These are phyloP conservation scores for Macadamia tetraphylla DNA, from an alignment of 164 flowering plant genomes.

Conservation along the genomic window DNA sequence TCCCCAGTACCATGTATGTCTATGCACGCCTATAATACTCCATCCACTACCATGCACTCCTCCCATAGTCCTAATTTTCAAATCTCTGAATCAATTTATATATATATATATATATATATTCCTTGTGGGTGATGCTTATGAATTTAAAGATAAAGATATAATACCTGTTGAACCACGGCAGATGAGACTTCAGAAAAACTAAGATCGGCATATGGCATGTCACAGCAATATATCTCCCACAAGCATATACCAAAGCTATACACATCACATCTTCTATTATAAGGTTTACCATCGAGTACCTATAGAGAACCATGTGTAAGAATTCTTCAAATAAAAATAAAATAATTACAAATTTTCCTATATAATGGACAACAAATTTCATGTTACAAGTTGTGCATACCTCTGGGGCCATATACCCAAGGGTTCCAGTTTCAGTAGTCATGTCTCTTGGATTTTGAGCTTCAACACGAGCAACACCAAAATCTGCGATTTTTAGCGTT, in stretches of 20 bases:
- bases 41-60: too few relatives aligned
- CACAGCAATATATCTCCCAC: slow-evolving; percentile 96
- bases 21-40: too few relatives aligned
- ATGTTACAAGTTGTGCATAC: slow-evolving; percentile 15
- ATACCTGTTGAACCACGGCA: slow-evolving; percentile 84
- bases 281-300: slow-evolving; percentile 95
- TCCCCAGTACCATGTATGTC: too few relatives aligned
- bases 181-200: slow-evolving; percentile 86
- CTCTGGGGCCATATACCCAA: slow-evolving; percentile 77
- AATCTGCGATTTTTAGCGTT: slow-evolving; percentile 58
- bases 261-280: slow-evolving; percentile 88
- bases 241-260: slow-evolving; percentile 96
- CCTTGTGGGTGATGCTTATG: too few relatives aligned
- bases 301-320: slow-evolving; percentile 17
- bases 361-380: background rate
- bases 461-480: slow-evolving; percentile 68
- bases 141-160: background rate
- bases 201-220: slow-evolving; percentile 86
- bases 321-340: background rate
- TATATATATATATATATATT: too few relatives aligned
- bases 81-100: too few relatives aligned
- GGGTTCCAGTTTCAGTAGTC: slow-evolving; percentile 72
- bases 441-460: slow-evolving; percentile 65
- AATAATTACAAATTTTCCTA: background rate
- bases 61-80: too few relatives aligned